Conservation (phyloP, 73 alveolate species). For the Breviolum minutum region DNA sequence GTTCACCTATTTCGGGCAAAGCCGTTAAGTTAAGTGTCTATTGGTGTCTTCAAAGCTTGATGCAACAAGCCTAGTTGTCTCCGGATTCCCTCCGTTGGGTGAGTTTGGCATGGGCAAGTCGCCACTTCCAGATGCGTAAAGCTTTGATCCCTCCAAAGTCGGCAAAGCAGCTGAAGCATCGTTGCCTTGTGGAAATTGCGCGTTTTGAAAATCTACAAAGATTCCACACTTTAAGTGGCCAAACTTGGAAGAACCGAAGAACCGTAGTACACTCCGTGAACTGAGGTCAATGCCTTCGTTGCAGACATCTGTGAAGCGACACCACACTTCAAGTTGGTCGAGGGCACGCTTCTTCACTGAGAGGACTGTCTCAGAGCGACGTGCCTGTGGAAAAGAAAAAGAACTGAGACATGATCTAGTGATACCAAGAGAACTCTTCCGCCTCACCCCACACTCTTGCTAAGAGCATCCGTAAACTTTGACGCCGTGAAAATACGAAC, state of each 20-base stretch:
- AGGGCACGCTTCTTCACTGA: slow-evolving; percentile 40
- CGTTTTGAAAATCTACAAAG: not conserved
- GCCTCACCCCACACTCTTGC: too few relatives aligned
- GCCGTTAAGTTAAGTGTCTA: too few relatives aligned
- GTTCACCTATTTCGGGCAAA: too few relatives aligned
- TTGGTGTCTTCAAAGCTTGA: too few relatives aligned
- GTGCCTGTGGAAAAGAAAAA: slow-evolving; percentile 9
- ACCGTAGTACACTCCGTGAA: not conserved
- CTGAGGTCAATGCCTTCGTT: slow-evolving; percentile 4
- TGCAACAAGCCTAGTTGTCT: not conserved
- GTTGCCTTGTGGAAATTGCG: not conserved
- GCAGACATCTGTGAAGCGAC: slow-evolving; percentile 51
- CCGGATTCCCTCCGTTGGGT: not conserved
- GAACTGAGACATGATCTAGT: not conserved
- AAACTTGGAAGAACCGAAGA: not conserved
- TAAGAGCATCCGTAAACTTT: too few relatives aligned
- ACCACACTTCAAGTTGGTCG: slow-evolving; percentile 52
- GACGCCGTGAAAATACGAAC: too few relatives aligned
- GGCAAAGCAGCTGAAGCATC: slow-evolving; percentile 4
- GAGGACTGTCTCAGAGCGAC: slow-evolving; percentile 35
- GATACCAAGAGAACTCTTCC: too few relatives aligned
- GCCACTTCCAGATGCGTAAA: slow-evolving; percentile 52
- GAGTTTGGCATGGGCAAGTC: not conserved
- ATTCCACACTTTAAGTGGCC: not conserved
- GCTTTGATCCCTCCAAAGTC: slow-evolving; percentile 28